phyloP scores from a whole-genome alignment of 495 filamentous ascomycete genomes.

The Aspergillus ostianus region DNA sequence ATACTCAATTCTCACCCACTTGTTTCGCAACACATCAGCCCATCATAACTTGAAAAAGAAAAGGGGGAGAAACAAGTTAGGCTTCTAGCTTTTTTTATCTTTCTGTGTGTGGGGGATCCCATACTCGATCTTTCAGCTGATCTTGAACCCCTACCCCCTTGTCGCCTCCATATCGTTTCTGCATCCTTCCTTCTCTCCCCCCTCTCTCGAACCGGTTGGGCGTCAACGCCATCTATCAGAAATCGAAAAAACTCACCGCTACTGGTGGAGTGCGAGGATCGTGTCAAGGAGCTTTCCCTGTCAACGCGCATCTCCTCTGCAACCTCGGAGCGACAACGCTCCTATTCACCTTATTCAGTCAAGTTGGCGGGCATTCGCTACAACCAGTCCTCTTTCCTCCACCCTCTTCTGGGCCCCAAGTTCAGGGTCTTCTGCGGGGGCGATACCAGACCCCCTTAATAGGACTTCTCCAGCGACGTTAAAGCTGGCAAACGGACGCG shows the following conservation, averaged over 20 bases:
- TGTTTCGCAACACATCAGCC: constrained; percentile 4
- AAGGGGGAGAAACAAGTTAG: not conserved
- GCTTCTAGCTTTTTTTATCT: not conserved
- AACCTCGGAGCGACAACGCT: constrained; percentile 41
- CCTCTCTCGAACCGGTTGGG: constrained; percentile 1
- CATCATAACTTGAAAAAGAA: not conserved
- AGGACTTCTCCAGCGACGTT: constrained; percentile 45
- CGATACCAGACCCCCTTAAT: constrained; percentile 98
- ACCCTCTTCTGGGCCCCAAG: constrained; percentile 90
- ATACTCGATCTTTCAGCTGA: not conserved
- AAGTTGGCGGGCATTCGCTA: constrained; percentile 95
- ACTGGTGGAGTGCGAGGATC: constrained; percentile 11
- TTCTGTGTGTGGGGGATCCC: too few relatives aligned
- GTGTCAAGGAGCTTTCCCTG: constrained; percentile 17
- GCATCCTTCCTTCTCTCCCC: not conserved
- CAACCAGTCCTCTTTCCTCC: constrained; percentile 74
- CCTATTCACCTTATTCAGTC: constrained; percentile 54
- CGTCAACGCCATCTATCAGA: constrained; percentile 11
- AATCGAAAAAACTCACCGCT: not conserved
- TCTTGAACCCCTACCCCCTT: not conserved
- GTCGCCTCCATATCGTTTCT: not conserved
- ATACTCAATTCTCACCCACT: constrained; percentile 1
- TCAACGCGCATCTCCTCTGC: constrained; percentile 18
- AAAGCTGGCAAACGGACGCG: constrained; percentile 42
- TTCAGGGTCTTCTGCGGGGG: constrained; percentile 91